Evolutionary conservation across 768 basidiomycete genomes (phyloP), one percentile per base, ranked within the genome.

Genomic region (Sutorius australiensis): DNA sequence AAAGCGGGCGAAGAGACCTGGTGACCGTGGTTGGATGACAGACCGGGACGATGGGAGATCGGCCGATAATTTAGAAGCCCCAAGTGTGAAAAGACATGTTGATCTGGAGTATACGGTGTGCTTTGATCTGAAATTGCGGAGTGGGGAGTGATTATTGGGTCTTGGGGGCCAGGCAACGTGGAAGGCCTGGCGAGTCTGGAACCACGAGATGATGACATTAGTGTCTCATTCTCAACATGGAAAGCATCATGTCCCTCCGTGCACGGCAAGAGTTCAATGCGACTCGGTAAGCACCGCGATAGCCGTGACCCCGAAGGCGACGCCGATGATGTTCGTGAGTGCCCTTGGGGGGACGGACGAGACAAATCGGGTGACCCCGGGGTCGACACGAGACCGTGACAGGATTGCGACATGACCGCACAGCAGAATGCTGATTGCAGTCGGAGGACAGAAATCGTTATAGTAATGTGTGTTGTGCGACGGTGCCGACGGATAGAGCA

Each of bases 141-240:
- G 58, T 65, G 62, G 66, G 57, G 63, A 58, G 53, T 54, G 49
- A 61, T 53, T 36, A 61, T 63, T 66, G 61, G 53, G 54, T 37
- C 14, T 37, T 55, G 56, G 63, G 58, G 50, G 53, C 61, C 72
- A 57, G 77, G 74, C 77, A 80, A 77, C 70, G 72, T 62, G 56
- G 71, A 75, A 68, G 71, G 77, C 81, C 80, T 77, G 71, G 72
- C 63, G 48, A 53, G 65, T 78, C 83, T 86, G 77, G 70, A 77
- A 78, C 73, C 72, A 65, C 39, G 79, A 63, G 54, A 65, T 57
- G 50, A 52, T 51, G 45, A 36, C 32, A 53, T 70, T 68, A 86
- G 84, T 72, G 75, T 70, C 69, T 72, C 66, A 61, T 79, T 72
- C 66, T 73, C 57, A 68, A 61, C 46, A 65, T 6, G 59, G 55